These are phyloP conservation scores for Bruguiera parviflora DNA, from an alignment of 345 rosid genomes.

Conservation along the genomic window DNA sequence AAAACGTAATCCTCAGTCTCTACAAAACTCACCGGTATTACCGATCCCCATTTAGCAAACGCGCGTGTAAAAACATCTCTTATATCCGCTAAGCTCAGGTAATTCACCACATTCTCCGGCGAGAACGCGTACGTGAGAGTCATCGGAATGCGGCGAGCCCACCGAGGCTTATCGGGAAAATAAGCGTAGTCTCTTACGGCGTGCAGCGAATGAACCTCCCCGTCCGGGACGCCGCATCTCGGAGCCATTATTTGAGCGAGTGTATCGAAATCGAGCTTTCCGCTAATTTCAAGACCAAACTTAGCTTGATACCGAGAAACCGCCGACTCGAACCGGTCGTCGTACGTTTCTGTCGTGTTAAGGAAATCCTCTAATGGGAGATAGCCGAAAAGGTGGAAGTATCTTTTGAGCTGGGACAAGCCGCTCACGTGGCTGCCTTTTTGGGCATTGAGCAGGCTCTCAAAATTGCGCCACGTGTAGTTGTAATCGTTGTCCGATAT, in stretches of 20 bases:
- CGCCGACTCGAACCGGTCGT: slow-evolving; percentile 38
- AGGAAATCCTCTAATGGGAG: slow-evolving; percentile 15
- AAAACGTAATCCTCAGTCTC: slow-evolving; percentile 51
- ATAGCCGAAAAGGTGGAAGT: slow-evolving; percentile 53
- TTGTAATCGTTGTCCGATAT: not conserved
- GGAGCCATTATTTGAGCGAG: slow-evolving; percentile 42
- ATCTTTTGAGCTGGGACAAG: slow-evolving; percentile 45
- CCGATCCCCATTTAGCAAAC: slow-evolving; percentile 52
- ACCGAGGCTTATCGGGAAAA: slow-evolving; percentile 64
- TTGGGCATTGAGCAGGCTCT: slow-evolving; percentile 14
- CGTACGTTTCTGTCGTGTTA: slow-evolving; percentile 22
- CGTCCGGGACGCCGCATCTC: slow-evolving; percentile 58
- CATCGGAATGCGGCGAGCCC: slow-evolving; percentile 54
- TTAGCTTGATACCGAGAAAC: slow-evolving; percentile 41
- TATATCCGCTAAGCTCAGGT: slow-evolving; percentile 36
- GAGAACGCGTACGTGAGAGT: slow-evolving; percentile 65
- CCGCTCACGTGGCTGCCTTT: slow-evolving; percentile 24
- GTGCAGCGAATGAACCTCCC: slow-evolving; percentile 25
- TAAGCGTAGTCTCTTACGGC: slow-evolving; percentile 37
- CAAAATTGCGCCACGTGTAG: slow-evolving; percentile 18
- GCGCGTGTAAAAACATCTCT: too few species aligned
- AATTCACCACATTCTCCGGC: slow-evolving; percentile 42
- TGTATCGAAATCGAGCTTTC: slow-evolving; percentile 50
- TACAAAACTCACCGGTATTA: slow-evolving; percentile 59
- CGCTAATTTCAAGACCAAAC: slow-evolving; percentile 49